phyloP scores from a whole-genome alignment of 2,329 filamentous ascomycete species.

The Rhynchosporium agropyri region DNA sequence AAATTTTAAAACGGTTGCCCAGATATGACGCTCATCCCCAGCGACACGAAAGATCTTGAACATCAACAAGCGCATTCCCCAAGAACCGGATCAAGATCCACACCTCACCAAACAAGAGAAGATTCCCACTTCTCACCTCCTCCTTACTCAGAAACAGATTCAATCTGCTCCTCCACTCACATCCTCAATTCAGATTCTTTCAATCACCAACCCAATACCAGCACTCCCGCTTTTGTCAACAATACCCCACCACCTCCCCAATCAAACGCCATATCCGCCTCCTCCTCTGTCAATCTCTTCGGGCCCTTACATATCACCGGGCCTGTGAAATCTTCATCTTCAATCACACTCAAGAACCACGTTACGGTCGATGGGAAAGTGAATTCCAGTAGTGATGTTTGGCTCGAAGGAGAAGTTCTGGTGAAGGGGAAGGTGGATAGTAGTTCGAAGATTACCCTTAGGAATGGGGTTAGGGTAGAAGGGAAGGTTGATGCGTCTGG shows the following conservation, averaged over 20 bases:
- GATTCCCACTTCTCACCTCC: slow-evolving; percentile 1
- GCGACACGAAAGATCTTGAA: slow-evolving; percentile 25
- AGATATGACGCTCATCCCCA: slow-evolving; percentile 26
- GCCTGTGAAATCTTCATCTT: slow-evolving; percentile 23
- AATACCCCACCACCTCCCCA: slow-evolving; percentile 18
- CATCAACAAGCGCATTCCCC: neutral
- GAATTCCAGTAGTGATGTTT: slow-evolving; percentile 21
- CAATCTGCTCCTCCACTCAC: slow-evolving; percentile 8
- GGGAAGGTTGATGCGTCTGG: too few species aligned
- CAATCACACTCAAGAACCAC: slow-evolving; percentile 26
- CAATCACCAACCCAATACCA: neutral
- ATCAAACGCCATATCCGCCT: slow-evolving; percentile 28
- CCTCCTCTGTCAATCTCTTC: slow-evolving; percentile 21
- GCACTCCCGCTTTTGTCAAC: neutral
- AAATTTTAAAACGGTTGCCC: neutral
- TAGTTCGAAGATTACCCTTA: slow-evolving; percentile 8
- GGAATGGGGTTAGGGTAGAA: too few species aligned
- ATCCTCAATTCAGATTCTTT: too few species aligned
- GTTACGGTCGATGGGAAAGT: slow-evolving; percentile 33
- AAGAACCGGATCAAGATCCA: neutral
- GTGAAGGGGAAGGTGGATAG: slow-evolving; percentile 29
- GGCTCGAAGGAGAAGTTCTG: slow-evolving; percentile 21
- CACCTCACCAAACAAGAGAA: slow-evolving; percentile 10
- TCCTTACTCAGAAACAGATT: slow-evolving; percentile 4
- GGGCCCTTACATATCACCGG: slow-evolving; percentile 33